phyloP scores from a whole-genome alignment of 78 protist genomes.

The Chrysochromulina tobinii region DNA sequence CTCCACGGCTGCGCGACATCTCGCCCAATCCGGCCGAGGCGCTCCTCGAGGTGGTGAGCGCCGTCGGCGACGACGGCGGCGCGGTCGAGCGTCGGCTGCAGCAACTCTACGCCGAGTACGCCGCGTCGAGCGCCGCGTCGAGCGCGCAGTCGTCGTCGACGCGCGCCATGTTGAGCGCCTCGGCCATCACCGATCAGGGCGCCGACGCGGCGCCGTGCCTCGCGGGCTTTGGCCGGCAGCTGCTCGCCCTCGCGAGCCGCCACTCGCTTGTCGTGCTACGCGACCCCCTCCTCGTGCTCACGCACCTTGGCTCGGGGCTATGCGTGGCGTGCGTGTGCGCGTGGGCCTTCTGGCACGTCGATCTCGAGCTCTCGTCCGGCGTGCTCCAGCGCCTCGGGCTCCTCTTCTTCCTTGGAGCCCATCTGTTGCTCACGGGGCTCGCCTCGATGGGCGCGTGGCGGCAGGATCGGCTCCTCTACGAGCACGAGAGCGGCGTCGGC shows the following conservation, averaged over 20 bases:
- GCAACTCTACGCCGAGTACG: no score
- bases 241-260: neutral
- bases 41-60: neutral
- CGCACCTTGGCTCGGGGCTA: neutral
- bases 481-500: neutral
- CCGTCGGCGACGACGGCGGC: no score
- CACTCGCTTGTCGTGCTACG: neutral
- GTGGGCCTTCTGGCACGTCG: neutral
- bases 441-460: neutral
- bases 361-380: neutral
- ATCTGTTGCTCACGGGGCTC: neutral
- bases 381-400: neutral
- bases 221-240: neutral
- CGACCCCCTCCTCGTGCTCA: neutral
- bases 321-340: neutral
- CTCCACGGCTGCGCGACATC: neutral
- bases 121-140: no score
- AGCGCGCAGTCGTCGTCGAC: no score
- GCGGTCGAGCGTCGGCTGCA: no score
- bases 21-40: slow-evolving; percentile 16
- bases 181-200: neutral
- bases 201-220: neutral
- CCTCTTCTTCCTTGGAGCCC: neutral
- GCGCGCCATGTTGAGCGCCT: no score
- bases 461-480: slow-evolving; percentile 6